phyloP scores from a whole-genome alignment of 2,329 filamentous ascomycete genomes.

The Diplodia intermedia region DNA sequence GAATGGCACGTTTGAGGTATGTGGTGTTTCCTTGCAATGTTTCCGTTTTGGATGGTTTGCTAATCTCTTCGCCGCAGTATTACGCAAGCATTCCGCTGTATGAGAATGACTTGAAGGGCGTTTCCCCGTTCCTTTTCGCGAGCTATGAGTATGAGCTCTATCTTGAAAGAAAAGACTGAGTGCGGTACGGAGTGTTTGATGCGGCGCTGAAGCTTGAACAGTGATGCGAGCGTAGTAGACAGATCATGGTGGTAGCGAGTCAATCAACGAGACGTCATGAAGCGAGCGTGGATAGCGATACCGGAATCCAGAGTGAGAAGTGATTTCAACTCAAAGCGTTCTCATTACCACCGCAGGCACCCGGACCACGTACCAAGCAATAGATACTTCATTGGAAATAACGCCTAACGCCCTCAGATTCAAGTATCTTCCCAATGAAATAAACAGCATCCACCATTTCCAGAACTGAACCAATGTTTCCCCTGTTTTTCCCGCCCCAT shows the following conservation, averaged over 20 bases:
- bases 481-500: no score
- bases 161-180: not conserved
- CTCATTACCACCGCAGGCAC: no score
- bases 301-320: no score
- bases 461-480: no score
- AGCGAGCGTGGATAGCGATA: no score
- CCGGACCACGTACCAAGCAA: no score
- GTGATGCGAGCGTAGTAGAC: not conserved
- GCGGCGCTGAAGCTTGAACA: not conserved
- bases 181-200: no score
- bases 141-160: slow-evolving; percentile 38
- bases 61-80: slow-evolving; percentile 44
- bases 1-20: slow-evolving; percentile 58
- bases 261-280: not conserved
- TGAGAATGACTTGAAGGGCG: slow-evolving; percentile 51
- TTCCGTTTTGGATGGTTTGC: not conserved
- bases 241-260: not conserved
- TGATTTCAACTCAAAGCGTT: no score
- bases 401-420: no score
- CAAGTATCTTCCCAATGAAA: no score
- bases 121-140: slow-evolving; percentile 51
- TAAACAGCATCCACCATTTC: no score
- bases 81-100: slow-evolving; percentile 46
- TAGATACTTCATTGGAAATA: no score
- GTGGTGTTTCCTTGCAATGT: not conserved